Evolutionary conservation across 108 stramenopile species (phyloP).

Genomic region (Cyclotella sp.): DNA sequence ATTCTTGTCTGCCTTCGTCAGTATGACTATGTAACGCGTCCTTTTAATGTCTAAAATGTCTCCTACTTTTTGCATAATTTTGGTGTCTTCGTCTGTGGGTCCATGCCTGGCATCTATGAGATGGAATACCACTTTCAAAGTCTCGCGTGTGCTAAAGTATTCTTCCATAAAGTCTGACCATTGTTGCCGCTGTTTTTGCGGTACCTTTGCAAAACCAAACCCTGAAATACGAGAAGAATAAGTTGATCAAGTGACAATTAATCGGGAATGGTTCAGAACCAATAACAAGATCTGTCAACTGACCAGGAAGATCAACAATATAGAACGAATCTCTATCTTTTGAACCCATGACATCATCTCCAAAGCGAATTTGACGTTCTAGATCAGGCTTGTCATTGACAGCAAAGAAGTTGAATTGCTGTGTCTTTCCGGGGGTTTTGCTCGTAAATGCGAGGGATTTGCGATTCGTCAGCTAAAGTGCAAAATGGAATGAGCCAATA

Average conservation of each 20-base stretch:
- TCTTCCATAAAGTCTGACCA: slow-evolving; percentile 86
- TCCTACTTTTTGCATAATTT: slow-evolving; percentile 87
- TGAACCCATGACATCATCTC: slow-evolving; percentile 75
- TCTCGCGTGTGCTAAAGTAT: slow-evolving; percentile 75
- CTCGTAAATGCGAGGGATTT: slow-evolving; percentile 92
- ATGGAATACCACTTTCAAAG: slow-evolving; percentile 88
- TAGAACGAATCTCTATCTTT: slow-evolving; percentile 88
- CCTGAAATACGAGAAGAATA: slow-evolving; percentile 62
- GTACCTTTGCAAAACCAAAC: slow-evolving; percentile 95
- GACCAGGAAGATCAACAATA: slow-evolving; percentile 87
- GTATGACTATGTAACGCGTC: slow-evolving; percentile 82
- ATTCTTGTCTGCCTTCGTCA: slow-evolving; percentile 96
- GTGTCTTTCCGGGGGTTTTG: slow-evolving; percentile 96
- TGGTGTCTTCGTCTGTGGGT: slow-evolving; percentile 87
- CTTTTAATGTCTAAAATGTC: slow-evolving; percentile 44
- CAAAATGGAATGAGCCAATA: background rate
- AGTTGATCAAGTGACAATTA: background rate
- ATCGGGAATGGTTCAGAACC: background rate
- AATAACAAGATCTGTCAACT: background rate
- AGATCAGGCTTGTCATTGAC: slow-evolving; percentile 89
- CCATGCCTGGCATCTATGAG: slow-evolving; percentile 93
- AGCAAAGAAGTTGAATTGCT: slow-evolving; percentile 95
- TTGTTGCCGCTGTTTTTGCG: slow-evolving; percentile 74
- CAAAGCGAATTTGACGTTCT: slow-evolving; percentile 85
- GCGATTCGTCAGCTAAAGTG: slow-evolving; percentile 75